phyloP scores from a whole-genome alignment of 2,329 filamentous ascomycete genomes.

The Coniochaeta hoffmannii region DNA sequence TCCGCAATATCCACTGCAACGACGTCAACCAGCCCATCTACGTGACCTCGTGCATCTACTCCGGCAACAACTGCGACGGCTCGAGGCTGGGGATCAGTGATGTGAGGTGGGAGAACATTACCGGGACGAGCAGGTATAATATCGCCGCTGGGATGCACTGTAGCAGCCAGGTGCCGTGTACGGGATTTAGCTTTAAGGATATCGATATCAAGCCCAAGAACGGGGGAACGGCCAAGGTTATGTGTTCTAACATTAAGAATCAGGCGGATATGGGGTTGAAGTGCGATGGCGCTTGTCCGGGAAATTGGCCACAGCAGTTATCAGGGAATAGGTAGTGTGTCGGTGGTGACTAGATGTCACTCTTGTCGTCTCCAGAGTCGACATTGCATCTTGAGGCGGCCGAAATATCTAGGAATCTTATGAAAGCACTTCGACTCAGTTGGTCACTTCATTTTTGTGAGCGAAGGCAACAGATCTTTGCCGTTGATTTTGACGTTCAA shows the following conservation, averaged over 20 bases:
- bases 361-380: too few species aligned
- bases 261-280: conserved; percentile 24
- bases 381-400: too few species aligned
- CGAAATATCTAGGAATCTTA: too few species aligned
- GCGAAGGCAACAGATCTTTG: too few species aligned
- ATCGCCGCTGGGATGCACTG: conserved; percentile 39
- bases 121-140: conserved; percentile 40
- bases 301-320: conserved; percentile 29
- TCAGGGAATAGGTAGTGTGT: conserved; percentile 18
- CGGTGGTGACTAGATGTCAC: not conserved
- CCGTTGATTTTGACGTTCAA: too few species aligned
- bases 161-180: conserved; percentile 32
- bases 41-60: conserved; percentile 38
- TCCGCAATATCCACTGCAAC: conserved; percentile 29
- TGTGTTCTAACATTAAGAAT: conserved; percentile 34
- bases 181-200: conserved; percentile 34
- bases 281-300: conserved; percentile 29
- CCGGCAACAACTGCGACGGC: conserved; percentile 27
- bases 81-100: conserved; percentile 35
- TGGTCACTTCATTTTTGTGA: too few species aligned
- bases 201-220: conserved; percentile 35
- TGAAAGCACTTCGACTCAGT: too few species aligned
- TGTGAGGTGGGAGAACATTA: conserved; percentile 41
- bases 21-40: conserved; percentile 42
- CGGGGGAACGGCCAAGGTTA: conserved; percentile 29